phyloP scores from a whole-genome alignment of 805 yeast genomes.

The Hanseniaspora lachancei region DNA sequence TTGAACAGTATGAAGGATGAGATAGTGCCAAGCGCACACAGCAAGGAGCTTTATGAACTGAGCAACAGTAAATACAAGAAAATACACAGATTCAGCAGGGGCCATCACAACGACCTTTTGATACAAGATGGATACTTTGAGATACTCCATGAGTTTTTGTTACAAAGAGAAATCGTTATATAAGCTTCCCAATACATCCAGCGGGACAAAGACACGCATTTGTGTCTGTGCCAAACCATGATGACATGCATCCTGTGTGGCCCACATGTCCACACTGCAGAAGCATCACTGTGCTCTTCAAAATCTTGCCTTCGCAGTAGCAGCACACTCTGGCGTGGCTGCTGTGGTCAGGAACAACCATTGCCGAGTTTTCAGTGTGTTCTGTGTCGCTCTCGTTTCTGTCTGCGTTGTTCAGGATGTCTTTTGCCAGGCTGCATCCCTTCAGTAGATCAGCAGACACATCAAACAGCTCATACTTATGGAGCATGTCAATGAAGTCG shows the following conservation, averaged over 20 bases:
- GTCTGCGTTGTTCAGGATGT: constrained; percentile 32
- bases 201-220: constrained; percentile 62
- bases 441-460: constrained; percentile 26
- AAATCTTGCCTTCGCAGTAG: constrained; percentile 63
- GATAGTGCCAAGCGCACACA: constrained; percentile 79
- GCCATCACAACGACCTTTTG: constrained; percentile 76
- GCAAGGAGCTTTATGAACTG: constrained; percentile 44
- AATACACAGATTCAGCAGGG: constrained; percentile 41
- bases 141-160: constrained; percentile 42
- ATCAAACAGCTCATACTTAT: constrained; percentile 26
- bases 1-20: constrained; percentile 70
- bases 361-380: constrained; percentile 19
- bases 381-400: constrained; percentile 31
- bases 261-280: constrained; percentile 77
- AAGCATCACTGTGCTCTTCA: constrained; percentile 49
- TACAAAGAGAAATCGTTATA: constrained; percentile 7
- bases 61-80: constrained; percentile 40
- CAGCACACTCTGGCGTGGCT: constrained; percentile 52
- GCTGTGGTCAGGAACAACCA: constrained; percentile 41
- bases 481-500: constrained; percentile 23
- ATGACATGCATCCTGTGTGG: constrained; percentile 64
- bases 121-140: constrained; percentile 70
- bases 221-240: constrained; percentile 58
- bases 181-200: constrained; percentile 32
- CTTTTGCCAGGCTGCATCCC: constrained; percentile 23